Conservation (phyloP, 2,329 filamentous ascomycete species). For the Chaetomium strumarium region DNA sequence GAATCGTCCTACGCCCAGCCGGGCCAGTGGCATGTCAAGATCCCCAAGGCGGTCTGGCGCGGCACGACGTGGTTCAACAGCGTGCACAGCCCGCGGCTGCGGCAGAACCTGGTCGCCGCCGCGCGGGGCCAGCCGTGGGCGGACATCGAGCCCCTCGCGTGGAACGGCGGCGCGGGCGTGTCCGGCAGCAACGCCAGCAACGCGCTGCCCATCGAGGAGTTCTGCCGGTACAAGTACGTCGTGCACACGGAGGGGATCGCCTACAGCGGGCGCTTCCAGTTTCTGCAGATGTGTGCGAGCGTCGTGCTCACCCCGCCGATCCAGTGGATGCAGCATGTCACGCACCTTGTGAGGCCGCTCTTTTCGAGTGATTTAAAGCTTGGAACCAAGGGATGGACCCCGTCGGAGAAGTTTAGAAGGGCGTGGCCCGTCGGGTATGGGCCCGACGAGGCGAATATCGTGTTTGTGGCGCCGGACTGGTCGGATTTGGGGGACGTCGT, state of each 20-base stretch:
- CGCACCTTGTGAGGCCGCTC: conserved; percentile 41
- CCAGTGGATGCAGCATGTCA: conserved; percentile 45
- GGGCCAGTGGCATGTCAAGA: conserved; percentile 31
- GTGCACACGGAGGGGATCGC: conserved; percentile 50
- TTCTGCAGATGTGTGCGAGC: conserved; percentile 44
- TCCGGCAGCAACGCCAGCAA: conserved; percentile 35
- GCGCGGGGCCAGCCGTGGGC: conserved; percentile 39
- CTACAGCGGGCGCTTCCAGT: conserved; percentile 47
- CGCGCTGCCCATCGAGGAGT: conserved; percentile 43
- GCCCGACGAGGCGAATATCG: conserved; percentile 38
- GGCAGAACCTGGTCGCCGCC: conserved; percentile 35
- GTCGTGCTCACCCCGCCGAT: conserved; percentile 44
- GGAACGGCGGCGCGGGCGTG: conserved; percentile 22
- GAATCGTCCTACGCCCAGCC: conserved; percentile 26
- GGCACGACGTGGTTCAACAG: conserved; percentile 47
- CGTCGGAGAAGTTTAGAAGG: conserved; percentile 20
- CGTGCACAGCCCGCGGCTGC: conserved; percentile 35
- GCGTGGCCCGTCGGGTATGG: conserved; percentile 37
- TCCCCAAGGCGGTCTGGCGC: conserved; percentile 43
- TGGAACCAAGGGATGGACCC: conserved; percentile 15
- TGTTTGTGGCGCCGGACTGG: conserved; percentile 49
- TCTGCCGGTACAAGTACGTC: conserved; percentile 47
- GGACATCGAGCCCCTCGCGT: conserved; percentile 40
- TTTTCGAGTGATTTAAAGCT: conserved; percentile 32
- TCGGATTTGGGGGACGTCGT: conserved; percentile 43